These are phyloP conservation scores for Protea cynaroides DNA, from an alignment of 164 flowering plant species.

Conservation along the genomic window DNA sequence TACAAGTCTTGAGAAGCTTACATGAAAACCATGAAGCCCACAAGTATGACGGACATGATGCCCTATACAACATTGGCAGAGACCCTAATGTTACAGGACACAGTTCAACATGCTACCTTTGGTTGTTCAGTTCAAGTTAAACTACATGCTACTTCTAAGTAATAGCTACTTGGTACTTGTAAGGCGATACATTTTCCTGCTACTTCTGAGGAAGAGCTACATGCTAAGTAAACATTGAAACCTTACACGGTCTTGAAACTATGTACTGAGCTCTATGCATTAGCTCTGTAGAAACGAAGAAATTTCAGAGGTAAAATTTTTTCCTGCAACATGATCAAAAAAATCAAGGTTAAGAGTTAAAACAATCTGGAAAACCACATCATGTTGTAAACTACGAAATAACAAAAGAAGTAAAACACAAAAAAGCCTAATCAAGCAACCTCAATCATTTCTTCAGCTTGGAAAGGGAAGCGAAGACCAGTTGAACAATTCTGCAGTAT, in stretches of 20 bases:
- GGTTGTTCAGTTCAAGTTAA: no score
- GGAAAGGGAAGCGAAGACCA: constrained; percentile 60
- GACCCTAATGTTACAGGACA: no score
- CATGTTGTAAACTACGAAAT: no score
- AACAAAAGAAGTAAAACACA: not conserved
- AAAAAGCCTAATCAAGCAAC: constrained; percentile 21
- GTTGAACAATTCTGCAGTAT: constrained; percentile 61
- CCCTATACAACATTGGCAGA: no score
- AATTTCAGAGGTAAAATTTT: constrained; percentile 38
- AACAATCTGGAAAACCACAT: not conserved
- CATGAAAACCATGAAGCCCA: no score
- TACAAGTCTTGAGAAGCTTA: no score
- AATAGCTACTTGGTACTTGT: no score
- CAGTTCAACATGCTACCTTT: no score
- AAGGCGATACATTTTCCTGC: no score
- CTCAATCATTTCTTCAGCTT: constrained; percentile 41
- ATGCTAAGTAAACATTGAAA: not conserved
- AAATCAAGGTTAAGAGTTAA: not conserved
- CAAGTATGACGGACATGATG: no score
- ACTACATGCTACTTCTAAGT: no score
- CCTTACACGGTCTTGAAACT: not conserved
- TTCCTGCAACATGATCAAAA: constrained; percentile 32
- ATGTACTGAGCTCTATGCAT: not conserved
- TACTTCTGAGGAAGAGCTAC: not conserved
- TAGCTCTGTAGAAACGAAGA: constrained; percentile 44